A percentile compares a stretch with the other conserved stretches of the same genome.
Evolutionary conservation across 441 rosid species (phyloP).

Genomic region (Adansonia madagascariensis): DNA sequence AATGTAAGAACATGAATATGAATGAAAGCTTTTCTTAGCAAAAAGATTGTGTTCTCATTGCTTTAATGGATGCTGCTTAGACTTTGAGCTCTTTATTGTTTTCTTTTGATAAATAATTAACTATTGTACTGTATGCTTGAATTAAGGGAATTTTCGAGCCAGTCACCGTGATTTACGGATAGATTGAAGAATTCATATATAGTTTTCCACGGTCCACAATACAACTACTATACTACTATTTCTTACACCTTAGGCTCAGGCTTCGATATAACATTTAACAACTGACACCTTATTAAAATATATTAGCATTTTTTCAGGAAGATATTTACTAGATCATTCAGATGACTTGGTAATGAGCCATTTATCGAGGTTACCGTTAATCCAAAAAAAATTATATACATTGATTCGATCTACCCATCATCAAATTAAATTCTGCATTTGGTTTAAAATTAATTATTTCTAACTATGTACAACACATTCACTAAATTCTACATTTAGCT

Average conservation of each 20-base stretch:
- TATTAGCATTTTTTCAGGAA: no score
- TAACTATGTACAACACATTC: no score
- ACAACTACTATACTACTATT: neutral
- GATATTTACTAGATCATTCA: no score
- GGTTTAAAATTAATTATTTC: no score
- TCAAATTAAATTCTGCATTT: no score
- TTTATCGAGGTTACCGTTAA: no score
- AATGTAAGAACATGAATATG: neutral
- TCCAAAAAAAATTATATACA: no score
- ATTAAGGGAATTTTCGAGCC: neutral
- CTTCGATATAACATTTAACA: neutral
- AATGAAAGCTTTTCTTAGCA: neutral
- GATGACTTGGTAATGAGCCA: no score
- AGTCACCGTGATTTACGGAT: conserved; percentile 1
- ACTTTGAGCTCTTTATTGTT: neutral
- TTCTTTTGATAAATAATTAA: neutral
- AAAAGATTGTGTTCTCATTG: neutral
- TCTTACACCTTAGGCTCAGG: neutral
- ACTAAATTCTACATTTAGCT: no score
- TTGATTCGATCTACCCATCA: no score
- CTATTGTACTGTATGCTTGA: neutral
- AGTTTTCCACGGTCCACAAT: neutral
- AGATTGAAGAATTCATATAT: neutral
- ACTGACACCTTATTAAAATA: neutral
- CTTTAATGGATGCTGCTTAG: neutral